phyloP scores from a whole-genome alignment of 768 basidiomycete species.

The Mrakia gelida region DNA sequence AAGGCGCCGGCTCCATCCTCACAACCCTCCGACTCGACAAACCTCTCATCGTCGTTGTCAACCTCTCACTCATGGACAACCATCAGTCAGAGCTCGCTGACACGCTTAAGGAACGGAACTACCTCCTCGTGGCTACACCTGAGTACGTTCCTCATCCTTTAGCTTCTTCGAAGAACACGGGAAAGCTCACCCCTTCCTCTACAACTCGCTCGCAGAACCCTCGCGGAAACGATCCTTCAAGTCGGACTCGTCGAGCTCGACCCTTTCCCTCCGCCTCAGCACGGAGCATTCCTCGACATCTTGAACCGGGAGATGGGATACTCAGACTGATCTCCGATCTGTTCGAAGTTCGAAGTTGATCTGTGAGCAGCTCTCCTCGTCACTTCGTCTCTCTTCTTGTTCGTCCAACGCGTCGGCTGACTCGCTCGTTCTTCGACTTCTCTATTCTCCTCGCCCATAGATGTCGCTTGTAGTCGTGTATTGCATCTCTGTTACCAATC shows the following conservation, averaged over 20 bases:
- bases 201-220: background rate
- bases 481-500: too few relatives aligned
- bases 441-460: too few relatives aligned
- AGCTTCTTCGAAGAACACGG: background rate
- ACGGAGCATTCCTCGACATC: background rate
- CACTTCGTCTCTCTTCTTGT: too few relatives aligned
- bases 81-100: conserved; percentile 86
- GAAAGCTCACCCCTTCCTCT: background rate
- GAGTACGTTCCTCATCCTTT: conserved; percentile 50
- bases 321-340: background rate
- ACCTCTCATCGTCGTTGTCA: conserved; percentile 81
- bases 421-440: too few relatives aligned
- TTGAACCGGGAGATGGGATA: conserved; percentile 4
- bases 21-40: conserved; percentile 73
- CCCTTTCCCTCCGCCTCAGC: background rate
- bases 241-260: background rate
- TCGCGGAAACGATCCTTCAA: background rate
- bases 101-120: conserved; percentile 57
- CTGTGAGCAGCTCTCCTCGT: too few relatives aligned
- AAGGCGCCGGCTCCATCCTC: conserved; percentile 87
- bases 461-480: too few relatives aligned
- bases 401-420: too few relatives aligned
- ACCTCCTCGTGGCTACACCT: conserved; percentile 58
- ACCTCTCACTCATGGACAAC: conserved; percentile 80
- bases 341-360: too few relatives aligned